Base-by-base conservation (phyloP, 2,329 filamentous ascomycete species). In the Didymella segeticola region DNA sequence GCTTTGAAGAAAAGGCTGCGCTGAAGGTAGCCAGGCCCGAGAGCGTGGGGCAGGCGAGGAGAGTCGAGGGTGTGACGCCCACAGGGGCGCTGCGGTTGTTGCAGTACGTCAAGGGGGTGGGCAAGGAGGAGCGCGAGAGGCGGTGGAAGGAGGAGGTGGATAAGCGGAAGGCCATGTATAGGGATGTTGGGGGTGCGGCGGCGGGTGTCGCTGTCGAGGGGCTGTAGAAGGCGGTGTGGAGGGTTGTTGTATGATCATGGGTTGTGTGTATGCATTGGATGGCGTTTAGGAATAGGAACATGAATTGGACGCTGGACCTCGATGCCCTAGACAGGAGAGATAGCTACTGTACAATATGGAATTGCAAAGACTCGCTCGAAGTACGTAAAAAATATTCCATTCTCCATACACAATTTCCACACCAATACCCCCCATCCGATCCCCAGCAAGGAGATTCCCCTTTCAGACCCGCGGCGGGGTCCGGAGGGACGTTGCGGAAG, bases 11-110 rank as follows among this genome's bases (percentile, higher is more conserved):
- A 78, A 88, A 85, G 74, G 81, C 85, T 23, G 82, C 88, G 4
- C 79, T 99, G 29, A 82, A 84, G 53, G 78, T 80, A 2, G 89
- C 91, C 1, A 80, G 85, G 45, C 95, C 95, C 0, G 91, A 96
- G 75, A 96, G 86, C 56, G 80, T 99, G 19, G 93, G 91, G 0
- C 95, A 97, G 82, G 93, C 93, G 26, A 82, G 91, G 42, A 80
- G 95, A 12, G 85, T 97, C 10, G 95, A 99, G 75, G 93, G 93
- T 2, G 82, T 82, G n/a, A 83, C 81, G 55, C 79, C 81, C 1
- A 71, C 75, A 25, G 81, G 80, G 0, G 79, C 79, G 22, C 58
- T 83, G 60, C 67, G 84, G 48, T 69, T 95, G 57, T 74, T 93
- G 52, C 80, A 79, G 20, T 83, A 84, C 70, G 86, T 91, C n/a